phyloP scores from a whole-genome alignment of 73 alveolate genomes.

The Durusdinium trenchii region DNA sequence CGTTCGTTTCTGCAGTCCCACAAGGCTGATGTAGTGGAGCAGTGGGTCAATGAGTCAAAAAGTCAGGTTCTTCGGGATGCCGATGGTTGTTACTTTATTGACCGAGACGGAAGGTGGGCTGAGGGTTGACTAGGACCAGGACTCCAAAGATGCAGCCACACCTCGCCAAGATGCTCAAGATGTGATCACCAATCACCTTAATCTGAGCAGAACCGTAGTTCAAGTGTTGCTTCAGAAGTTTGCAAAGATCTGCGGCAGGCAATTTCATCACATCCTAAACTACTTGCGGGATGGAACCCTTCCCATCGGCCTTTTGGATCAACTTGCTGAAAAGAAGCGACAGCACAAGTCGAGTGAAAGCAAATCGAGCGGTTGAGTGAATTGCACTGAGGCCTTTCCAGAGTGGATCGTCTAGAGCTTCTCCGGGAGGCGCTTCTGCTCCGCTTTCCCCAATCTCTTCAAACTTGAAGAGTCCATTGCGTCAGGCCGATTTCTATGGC shows the following conservation, averaged over 20 bases:
- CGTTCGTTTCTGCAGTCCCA: neutral
- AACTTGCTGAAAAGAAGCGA: neutral
- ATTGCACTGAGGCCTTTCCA: slow-evolving; percentile 42
- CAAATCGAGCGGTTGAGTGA: neutral
- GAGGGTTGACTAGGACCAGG: too few relatives aligned
- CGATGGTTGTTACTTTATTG: slow-evolving; percentile 72
- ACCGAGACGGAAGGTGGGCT: slow-evolving; percentile 48
- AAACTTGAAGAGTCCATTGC: neutral
- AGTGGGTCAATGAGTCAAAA: neutral
- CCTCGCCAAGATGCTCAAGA: too few relatives aligned
- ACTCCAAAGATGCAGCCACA: too few relatives aligned
- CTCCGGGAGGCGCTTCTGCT: slow-evolving; percentile 75
- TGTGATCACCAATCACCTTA: too few relatives aligned
- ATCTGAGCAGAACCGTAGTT: too few relatives aligned
- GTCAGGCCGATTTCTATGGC: slow-evolving; percentile 86
- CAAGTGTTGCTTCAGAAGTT: too few relatives aligned
- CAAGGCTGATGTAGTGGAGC: neutral
- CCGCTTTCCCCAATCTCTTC: neutral
- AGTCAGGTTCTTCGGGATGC: slow-evolving; percentile 47
- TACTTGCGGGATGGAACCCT: slow-evolving; percentile 83
- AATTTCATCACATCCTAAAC: slow-evolving; percentile 81
- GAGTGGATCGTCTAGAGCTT: slow-evolving; percentile 86
- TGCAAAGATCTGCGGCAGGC: slow-evolving; percentile 59
- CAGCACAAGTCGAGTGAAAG: neutral
- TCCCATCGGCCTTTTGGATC: slow-evolving; percentile 45